Conservation (phyloP, 2,329 filamentous ascomycete species). For the Diaporthe nobilis region DNA sequence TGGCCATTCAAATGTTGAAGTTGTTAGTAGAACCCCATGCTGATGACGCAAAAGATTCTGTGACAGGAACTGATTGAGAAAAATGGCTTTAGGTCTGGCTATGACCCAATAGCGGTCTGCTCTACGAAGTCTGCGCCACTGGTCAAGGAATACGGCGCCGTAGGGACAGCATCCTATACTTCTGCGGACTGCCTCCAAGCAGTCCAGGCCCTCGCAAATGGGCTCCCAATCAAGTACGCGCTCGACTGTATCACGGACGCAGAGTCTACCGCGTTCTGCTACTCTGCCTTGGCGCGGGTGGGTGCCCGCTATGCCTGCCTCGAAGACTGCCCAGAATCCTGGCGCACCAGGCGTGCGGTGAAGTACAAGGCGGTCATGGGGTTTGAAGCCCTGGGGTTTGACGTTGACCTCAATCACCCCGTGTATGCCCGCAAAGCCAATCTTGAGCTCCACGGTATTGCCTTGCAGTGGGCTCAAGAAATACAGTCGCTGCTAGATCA, state of each 20-base stretch:
- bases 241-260: constrained; percentile 50
- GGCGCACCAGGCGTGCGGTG: constrained; percentile 45
- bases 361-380: constrained; percentile 45
- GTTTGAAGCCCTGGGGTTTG: constrained; percentile 38
- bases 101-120: constrained; percentile 43
- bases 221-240: constrained; percentile 44
- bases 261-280: constrained; percentile 48
- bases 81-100: constrained; percentile 30
- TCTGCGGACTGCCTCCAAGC: constrained; percentile 42
- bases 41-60: no score
- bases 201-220: constrained; percentile 37
- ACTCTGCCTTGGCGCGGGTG: constrained; percentile 45
- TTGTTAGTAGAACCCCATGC: background rate
- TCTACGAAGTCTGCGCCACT: constrained; percentile 42
- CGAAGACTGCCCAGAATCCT: constrained; percentile 44
- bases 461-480: constrained; percentile 37
- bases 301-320: constrained; percentile 51
- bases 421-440: constrained; percentile 32
- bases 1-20: constrained; percentile 30
- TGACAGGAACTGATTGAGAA: constrained; percentile 19
- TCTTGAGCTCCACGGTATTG: constrained; percentile 20
- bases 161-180: constrained; percentile 43
- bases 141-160: constrained; percentile 43
- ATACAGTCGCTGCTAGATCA: constrained; percentile 39
- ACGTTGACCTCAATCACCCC: constrained; percentile 1